These are phyloP conservation scores for Pseudogymnoascus sp. DNA, from an alignment of 2,329 filamentous ascomycete genomes.

Conservation along the genomic window DNA sequence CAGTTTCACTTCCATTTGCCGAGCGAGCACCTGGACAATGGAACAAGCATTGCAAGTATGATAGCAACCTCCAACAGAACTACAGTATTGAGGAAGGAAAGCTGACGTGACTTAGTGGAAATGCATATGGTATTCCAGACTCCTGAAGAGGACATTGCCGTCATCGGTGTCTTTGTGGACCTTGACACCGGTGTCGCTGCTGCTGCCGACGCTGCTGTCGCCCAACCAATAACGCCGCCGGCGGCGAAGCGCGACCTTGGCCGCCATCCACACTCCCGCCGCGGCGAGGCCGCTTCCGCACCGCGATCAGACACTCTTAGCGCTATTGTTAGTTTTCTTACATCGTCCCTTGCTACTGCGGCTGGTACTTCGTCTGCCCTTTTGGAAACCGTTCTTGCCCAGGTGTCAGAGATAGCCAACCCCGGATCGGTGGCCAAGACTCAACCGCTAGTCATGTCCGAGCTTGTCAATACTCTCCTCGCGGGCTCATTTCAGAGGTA, in stretches of 20 bases:
- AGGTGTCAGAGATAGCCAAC: conserved; percentile 34
- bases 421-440: conserved; percentile 37
- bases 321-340: not conserved
- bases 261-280: conserved; percentile 11
- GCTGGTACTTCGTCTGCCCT: conserved; percentile 32
- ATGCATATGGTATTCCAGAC: conserved; percentile 53
- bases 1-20: conserved; percentile 57
- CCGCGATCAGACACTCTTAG: conserved; percentile 2
- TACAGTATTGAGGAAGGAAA: conserved; percentile 9
- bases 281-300: not conserved
- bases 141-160: conserved; percentile 34
- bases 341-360: conserved; percentile 34
- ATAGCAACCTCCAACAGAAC: not conserved
- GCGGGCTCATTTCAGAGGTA: conserved; percentile 12
- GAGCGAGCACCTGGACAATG: conserved; percentile 47
- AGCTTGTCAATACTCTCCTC: conserved; percentile 32
- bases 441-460: conserved; percentile 37
- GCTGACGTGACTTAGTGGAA: conserved; percentile 33
- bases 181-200: conserved; percentile 27
- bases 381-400: conserved; percentile 41
- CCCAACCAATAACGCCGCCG: conserved; percentile 12
- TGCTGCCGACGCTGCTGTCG: conserved; percentile 14
- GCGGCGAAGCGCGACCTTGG: conserved; percentile 13
- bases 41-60: conserved; percentile 37
- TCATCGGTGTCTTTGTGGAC: conserved; percentile 39